phyloP scores from a whole-genome alignment of 2,329 filamentous ascomycete genomes.

The Colletotrichum orbiculare region DNA sequence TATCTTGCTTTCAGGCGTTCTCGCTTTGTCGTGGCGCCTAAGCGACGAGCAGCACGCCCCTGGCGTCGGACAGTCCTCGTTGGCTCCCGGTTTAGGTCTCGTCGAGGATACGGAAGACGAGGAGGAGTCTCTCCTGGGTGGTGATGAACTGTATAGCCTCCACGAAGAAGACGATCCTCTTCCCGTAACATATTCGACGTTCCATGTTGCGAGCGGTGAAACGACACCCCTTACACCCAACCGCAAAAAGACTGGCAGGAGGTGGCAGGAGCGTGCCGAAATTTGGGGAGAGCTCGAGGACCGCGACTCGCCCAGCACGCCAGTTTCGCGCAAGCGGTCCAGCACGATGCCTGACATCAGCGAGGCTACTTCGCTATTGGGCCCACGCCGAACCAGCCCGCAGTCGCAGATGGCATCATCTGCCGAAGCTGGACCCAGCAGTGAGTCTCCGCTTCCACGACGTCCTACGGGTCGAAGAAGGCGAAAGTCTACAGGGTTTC shows the following conservation, averaged over 20 bases:
- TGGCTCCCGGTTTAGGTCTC: conserved; percentile 85
- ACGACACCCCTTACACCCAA: conserved; percentile 50
- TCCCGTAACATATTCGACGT: conserved; percentile 59
- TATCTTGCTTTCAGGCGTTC: conserved; percentile 86
- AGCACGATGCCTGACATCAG: conserved; percentile 58
- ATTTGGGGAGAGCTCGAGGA: conserved; percentile 93
- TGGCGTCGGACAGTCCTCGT: conserved; percentile 71
- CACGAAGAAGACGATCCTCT: conserved; percentile 54
- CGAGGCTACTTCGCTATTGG: conserved; percentile 55
- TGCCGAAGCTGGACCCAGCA: conserved; percentile 38
- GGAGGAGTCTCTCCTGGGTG: conserved; percentile 65
- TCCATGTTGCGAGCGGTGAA: conserved; percentile 52
- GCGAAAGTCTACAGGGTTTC: conserved; percentile 71
- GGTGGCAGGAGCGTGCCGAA: conserved; percentile 77
- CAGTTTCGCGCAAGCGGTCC: conserved; percentile 56
- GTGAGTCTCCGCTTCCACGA: conserved; percentile 35
- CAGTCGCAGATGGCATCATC: conserved; percentile 36
- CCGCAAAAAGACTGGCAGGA: conserved; percentile 59
- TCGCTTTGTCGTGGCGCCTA: conserved; percentile 93
- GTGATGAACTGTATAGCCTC: conserved; percentile 56
- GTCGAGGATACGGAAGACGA: conserved; percentile 76
- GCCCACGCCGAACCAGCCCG: conserved; percentile 38
- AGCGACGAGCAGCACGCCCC: conserved; percentile 78
- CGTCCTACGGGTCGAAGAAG: conserved; percentile 53
- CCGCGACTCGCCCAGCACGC: conserved; percentile 61